Evolutionary conservation across 108 stramenopile genomes (phyloP).

Genomic region (Fragilaria crotonensis): DNA sequence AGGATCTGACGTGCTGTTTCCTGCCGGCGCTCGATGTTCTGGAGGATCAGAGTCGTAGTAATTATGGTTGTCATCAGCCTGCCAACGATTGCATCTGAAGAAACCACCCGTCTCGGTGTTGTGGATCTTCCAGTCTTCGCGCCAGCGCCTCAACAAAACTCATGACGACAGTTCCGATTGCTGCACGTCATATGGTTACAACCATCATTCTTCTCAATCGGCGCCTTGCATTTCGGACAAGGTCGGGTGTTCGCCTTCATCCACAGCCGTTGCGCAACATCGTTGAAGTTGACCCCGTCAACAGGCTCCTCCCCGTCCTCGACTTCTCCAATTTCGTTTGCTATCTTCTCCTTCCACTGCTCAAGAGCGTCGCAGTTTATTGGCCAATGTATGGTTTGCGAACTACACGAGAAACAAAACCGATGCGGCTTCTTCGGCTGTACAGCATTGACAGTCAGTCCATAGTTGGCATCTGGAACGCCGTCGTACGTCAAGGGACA

Average conservation of each 20-base stretch:
- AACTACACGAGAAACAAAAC: slow-evolving; percentile 48
- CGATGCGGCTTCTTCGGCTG: slow-evolving; percentile 44
- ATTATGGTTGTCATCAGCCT: slow-evolving; percentile 24
- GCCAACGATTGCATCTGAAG: slow-evolving; percentile 55
- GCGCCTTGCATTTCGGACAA: slow-evolving; percentile 55
- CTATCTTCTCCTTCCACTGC: slow-evolving; percentile 38
- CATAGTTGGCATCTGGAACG: slow-evolving; percentile 23
- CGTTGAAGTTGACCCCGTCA: slow-evolving; percentile 20
- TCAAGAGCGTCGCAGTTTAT: slow-evolving; percentile 31
- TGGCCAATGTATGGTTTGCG: slow-evolving; percentile 36
- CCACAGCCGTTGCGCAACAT: slow-evolving; percentile 55
- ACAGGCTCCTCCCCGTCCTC: slow-evolving; percentile 8
- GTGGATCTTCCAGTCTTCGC: slow-evolving; percentile 50
- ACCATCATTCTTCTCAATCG: slow-evolving; percentile 69
- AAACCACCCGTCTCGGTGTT: slow-evolving; percentile 46
- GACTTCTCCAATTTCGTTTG: slow-evolving; percentile 30
- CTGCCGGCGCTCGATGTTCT: slow-evolving; percentile 1
- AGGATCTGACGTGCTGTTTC: background rate
- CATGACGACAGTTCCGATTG: slow-evolving; percentile 37
- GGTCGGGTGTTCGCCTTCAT: slow-evolving; percentile 63
- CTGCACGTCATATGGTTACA: slow-evolving; percentile 72
- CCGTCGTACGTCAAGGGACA: slow-evolving; percentile 43
- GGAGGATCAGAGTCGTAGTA: slow-evolving; percentile 4
- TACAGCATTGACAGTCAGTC: slow-evolving; percentile 9
- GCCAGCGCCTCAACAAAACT: slow-evolving; percentile 76